These are phyloP conservation scores for Phalaenopsis aphrodite DNA, from an alignment of 106 monocot species.

Conservation along the genomic window DNA sequence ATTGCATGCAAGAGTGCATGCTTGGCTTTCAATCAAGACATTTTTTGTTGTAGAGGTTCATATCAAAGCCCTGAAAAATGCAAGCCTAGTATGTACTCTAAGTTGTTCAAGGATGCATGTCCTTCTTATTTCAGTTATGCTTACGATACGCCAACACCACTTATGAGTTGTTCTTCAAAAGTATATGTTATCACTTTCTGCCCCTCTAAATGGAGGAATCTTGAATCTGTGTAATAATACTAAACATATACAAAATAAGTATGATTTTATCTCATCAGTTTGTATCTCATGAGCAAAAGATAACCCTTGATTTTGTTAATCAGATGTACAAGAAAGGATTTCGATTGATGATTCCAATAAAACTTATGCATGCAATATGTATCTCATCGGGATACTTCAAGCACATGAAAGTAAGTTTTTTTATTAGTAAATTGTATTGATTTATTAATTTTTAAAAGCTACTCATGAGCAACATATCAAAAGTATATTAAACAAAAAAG, in stretches of 20 bases:
- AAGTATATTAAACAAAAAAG: no score
- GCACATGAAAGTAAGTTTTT: no score
- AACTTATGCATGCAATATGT: no score
- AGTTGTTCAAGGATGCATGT: conserved; percentile 64
- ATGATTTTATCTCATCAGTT: neutral
- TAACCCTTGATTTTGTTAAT: no score
- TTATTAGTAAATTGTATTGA: no score
- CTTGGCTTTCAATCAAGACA: conserved; percentile 49
- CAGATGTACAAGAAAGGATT: no score
- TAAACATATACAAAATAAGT: neutral
- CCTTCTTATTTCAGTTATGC: conserved; percentile 63
- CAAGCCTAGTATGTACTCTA: conserved; percentile 50
- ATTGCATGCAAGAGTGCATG: conserved; percentile 84
- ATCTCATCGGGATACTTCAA: no score
- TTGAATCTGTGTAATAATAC: neutral
- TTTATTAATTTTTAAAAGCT: no score
- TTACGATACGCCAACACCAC: conserved; percentile 36
- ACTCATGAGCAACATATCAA: no score
- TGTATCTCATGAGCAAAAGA: no score
- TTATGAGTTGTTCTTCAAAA: conserved; percentile 29
- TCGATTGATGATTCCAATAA: no score
- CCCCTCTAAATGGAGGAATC: conserved; percentile 34
- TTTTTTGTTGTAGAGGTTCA: conserved; percentile 49
- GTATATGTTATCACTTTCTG: conserved; percentile 56
- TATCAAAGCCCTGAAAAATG: conserved; percentile 45